Conservation (phyloP, 768 basidiomycete genomes). For the Phlebiopsis gigantea region DNA sequence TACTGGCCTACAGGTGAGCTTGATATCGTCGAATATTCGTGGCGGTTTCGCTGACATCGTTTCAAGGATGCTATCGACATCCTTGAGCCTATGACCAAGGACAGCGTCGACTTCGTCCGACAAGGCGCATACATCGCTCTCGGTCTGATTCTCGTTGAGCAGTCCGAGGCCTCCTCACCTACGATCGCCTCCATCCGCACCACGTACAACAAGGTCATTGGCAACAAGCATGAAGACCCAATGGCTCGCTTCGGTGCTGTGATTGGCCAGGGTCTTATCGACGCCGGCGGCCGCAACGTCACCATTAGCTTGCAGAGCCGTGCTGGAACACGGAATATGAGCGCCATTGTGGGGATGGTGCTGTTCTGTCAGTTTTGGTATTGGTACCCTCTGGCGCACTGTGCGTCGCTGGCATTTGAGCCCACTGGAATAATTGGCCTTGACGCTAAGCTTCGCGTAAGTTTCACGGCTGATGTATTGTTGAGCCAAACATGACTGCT, state of each 20-base stretch:
- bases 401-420: constrained; percentile 86
- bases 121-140: constrained; percentile 95
- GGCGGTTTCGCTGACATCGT: constrained; percentile 27
- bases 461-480: constrained; percentile 13
- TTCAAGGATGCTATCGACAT: constrained; percentile 85
- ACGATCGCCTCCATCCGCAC: constrained; percentile 76
- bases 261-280: constrained; percentile 93
- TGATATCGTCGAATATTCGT: not conserved
- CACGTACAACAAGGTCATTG: constrained; percentile 84
- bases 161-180: constrained; percentile 85
- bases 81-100: constrained; percentile 96
- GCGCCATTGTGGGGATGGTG: constrained; percentile 95
- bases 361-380: constrained; percentile 99
- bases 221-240: constrained; percentile 97
- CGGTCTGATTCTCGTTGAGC: constrained; percentile 95
- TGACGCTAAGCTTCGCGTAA: constrained; percentile 78
- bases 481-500: not conserved
- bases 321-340: constrained; percentile 89
- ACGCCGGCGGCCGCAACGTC: constrained; percentile 94
- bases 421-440: constrained; percentile 95
- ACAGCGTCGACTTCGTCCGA: constrained; percentile 96
- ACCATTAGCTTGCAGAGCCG: constrained; percentile 92
- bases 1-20: constrained; percentile 80
- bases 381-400: constrained; percentile 97
- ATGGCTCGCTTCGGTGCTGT: constrained; percentile 98